Conservation (phyloP, 805 yeast genomes). For the Lipomyces mesembrius region DNA sequence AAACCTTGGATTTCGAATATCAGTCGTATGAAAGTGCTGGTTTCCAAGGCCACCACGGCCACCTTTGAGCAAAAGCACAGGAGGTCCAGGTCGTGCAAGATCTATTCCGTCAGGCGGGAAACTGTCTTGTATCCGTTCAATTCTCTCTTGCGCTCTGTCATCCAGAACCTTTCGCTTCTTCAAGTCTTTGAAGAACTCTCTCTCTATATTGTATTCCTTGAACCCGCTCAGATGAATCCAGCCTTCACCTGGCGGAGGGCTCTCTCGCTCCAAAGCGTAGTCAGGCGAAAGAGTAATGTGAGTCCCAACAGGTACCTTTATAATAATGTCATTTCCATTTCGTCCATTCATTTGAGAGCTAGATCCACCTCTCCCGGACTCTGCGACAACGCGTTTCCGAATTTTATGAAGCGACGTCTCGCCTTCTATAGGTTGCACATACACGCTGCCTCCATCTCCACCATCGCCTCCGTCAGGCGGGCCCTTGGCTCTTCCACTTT, state of each 20-base stretch:
- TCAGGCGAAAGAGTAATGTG: slow-evolving; percentile 53
- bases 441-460: slow-evolving; percentile 88
- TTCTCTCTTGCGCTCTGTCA: slow-evolving; percentile 61
- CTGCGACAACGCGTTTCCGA: slow-evolving; percentile 69
- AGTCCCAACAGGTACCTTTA: slow-evolving; percentile 93
- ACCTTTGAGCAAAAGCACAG: slow-evolving; percentile 74
- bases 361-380: slow-evolving; percentile 71
- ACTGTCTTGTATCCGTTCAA: slow-evolving; percentile 66
- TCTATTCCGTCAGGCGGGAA: slow-evolving; percentile 87
- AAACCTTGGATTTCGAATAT: slow-evolving; percentile 87
- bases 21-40: slow-evolving; percentile 86
- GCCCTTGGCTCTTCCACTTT: slow-evolving; percentile 80
- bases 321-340: slow-evolving; percentile 74
- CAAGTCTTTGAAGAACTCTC: slow-evolving; percentile 68
- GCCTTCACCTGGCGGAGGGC: slow-evolving; percentile 74
- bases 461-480: slow-evolving; percentile 99
- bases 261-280: slow-evolving; percentile 51
- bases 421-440: slow-evolving; percentile 77
- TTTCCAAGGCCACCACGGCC: slow-evolving; percentile 96
- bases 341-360: slow-evolving; percentile 84
- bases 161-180: slow-evolving; percentile 65
- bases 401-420: slow-evolving; percentile 72
- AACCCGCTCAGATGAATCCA: slow-evolving; percentile 86
- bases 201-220: slow-evolving; percentile 67
- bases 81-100: slow-evolving; percentile 62